Conservation (phyloP, 2,329 filamentous ascomycete species). For the Hypoxylon sp. region DNA sequence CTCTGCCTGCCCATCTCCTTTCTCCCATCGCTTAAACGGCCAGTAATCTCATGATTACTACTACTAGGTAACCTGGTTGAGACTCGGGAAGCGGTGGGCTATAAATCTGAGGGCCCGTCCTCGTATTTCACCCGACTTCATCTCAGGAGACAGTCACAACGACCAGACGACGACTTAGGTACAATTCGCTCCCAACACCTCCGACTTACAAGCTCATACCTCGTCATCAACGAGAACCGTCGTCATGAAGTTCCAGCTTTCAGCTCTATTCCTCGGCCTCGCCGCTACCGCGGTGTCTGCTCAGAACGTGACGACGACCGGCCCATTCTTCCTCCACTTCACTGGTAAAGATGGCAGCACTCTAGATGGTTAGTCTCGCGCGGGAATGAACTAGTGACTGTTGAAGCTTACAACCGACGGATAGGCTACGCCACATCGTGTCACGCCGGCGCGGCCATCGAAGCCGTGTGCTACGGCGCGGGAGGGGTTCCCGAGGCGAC, state of each 20-base stretch:
- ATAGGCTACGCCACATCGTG: slow-evolving; percentile 46
- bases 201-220: background rate
- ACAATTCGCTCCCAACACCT: background rate
- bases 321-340: slow-evolving; percentile 47
- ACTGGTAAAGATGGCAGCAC: slow-evolving; percentile 39
- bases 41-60: slow-evolving; percentile 28
- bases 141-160: background rate
- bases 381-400: background rate
- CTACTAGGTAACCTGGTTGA: slow-evolving; percentile 1
- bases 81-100: slow-evolving; percentile 2
- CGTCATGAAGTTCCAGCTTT: slow-evolving; percentile 45
- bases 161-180: background rate
- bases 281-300: slow-evolving; percentile 42
- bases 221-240: background rate
- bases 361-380: slow-evolving; percentile 39
- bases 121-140: background rate
- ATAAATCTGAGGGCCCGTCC: slow-evolving; percentile 20
- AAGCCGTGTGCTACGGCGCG: slow-evolving; percentile 44
- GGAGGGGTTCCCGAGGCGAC: slow-evolving; percentile 23
- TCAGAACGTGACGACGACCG: slow-evolving; percentile 44
- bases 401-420: slow-evolving; percentile 19
- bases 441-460: slow-evolving; percentile 47
- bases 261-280: slow-evolving; percentile 40
- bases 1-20: slow-evolving; percentile 2
- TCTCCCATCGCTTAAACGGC: slow-evolving; percentile 1